These are phyloP conservation scores for Amoeboaphelidium occidentale DNA, from an alignment of 371 early-diverging fungal species.

Conservation along the genomic window DNA sequence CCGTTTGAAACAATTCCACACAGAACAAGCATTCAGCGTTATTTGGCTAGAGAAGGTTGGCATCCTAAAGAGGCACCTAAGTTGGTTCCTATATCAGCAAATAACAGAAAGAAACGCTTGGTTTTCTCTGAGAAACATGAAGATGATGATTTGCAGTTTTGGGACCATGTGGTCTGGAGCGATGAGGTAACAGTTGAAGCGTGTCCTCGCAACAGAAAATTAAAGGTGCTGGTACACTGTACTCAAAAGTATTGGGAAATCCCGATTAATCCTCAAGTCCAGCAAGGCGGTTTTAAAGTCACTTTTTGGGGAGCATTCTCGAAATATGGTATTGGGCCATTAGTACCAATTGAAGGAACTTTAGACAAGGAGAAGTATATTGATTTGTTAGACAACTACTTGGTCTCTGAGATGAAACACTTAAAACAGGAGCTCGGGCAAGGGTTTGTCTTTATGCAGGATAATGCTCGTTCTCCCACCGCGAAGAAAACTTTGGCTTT, in stretches of 20 bases:
- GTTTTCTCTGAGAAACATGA: background rate
- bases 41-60: too few relatives aligned
- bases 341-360: background rate
- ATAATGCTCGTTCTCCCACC: background rate
- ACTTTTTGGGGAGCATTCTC: background rate
- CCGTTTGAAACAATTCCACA: too few relatives aligned
- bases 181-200: background rate
- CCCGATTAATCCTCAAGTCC: background rate
- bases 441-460: background rate
- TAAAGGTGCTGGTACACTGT: background rate
- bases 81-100: too few relatives aligned
- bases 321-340: background rate
- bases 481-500: background rate
- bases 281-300: background rate
- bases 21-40: too few relatives aligned
- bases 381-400: background rate
- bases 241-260: background rate
- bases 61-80: too few relatives aligned
- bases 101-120: background rate
- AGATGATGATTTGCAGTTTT: background rate
- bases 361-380: background rate
- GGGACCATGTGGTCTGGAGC: background rate
- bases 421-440: background rate
- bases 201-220: background rate
- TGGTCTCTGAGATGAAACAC: background rate